Percentiles rank a stretch among this genome's conserved stretches.
phyloP scores from a whole-genome alignment of 805 yeast species.

The Myxozyma vanderwaltii region DNA sequence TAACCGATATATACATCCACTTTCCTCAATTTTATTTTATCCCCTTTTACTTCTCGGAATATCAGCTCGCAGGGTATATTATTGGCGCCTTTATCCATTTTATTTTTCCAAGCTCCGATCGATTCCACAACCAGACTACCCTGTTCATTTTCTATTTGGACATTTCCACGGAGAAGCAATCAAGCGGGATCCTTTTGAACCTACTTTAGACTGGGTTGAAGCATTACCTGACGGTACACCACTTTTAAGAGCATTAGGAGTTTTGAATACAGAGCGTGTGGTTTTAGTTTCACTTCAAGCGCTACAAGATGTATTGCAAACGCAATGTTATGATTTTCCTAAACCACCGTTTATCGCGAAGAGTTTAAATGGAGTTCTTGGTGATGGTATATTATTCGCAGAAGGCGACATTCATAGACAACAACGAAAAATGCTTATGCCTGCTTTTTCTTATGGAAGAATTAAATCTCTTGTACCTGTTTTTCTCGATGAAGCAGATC shows the following conservation, averaged over 20 bases:
- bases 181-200: constrained; percentile 1
- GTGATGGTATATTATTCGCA: constrained; percentile 27
- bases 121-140: constrained; percentile 9
- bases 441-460: constrained; percentile 23
- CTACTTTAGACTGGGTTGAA: constrained; percentile 11
- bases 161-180: constrained; percentile 6
- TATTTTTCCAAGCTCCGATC: constrained; percentile 20
- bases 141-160: constrained; percentile 20
- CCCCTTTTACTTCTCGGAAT: constrained; percentile 5
- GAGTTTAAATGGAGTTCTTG: constrained; percentile 16
- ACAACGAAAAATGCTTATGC: constrained; percentile 28
- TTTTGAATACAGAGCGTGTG: constrained; percentile 18
- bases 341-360: constrained; percentile 23
- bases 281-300: constrained; percentile 15
- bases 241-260: constrained; percentile 7
- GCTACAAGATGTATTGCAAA: constrained; percentile 19
- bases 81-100: constrained; percentile 23
- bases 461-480: constrained; percentile 22
- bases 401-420: constrained; percentile 30
- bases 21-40: constrained; percentile 2
- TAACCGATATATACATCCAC: neutral
- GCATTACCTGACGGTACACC: constrained; percentile 9
- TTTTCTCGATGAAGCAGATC: constrained; percentile 16
- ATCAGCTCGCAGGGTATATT: constrained; percentile 8
- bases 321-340: constrained; percentile 22